Percentiles rank a stretch among this genome's conserved stretches.
Evolutionary conservation across 345 rosid species (phyloP).

Genomic region (Punica granatum): DNA sequence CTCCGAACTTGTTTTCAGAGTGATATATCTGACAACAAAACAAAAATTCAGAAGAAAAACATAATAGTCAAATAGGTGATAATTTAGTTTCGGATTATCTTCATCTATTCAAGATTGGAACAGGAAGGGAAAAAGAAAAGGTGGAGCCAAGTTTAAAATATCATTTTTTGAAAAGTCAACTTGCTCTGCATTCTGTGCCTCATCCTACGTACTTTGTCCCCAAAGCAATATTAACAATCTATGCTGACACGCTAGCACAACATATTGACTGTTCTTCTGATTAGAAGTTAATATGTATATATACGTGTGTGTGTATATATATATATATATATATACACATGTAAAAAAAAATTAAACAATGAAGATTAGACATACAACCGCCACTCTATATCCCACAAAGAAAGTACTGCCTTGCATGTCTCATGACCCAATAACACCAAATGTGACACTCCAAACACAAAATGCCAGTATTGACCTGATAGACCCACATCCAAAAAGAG

Average conservation of each 20-base stretch:
- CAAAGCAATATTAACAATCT: neutral
- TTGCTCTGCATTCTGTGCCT: neutral
- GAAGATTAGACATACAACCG: neutral
- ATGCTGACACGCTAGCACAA: neutral
- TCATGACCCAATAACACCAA: neutral
- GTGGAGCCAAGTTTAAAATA: neutral
- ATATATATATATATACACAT: too few species aligned
- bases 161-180: too few species aligned
- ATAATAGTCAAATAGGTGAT: neutral
- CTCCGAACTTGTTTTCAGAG: slow-evolving; percentile 42
- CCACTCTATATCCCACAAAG: neutral
- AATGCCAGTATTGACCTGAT: neutral
- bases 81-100: neutral
- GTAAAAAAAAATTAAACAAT: neutral
- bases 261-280: neutral
- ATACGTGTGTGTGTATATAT: too few species aligned
- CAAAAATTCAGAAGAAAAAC: slow-evolving; percentile 1
- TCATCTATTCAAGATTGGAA: neutral
- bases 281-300: neutral
- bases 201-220: neutral
- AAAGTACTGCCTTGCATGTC: neutral
- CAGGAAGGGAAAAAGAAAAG: neutral
- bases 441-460: neutral
- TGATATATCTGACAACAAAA: slow-evolving; percentile 54
- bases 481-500: neutral